A percentile compares a stretch with the other conserved stretches of the same genome.
phyloP scores from a whole-genome alignment of 2,329 filamentous ascomycete genomes.

The Coleophoma cylindrospora region DNA sequence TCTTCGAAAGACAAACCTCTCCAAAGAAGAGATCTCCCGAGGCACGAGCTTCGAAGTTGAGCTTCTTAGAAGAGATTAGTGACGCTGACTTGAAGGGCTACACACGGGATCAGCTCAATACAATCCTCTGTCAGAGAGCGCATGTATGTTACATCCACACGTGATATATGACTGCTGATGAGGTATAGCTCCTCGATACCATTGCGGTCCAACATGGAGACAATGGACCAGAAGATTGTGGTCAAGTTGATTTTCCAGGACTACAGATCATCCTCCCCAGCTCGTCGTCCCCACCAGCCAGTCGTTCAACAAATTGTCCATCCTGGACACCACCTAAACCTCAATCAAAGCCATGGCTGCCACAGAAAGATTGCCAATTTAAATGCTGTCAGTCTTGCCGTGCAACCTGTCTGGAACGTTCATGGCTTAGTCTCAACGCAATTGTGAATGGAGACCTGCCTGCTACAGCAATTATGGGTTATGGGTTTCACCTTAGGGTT shows the following conservation, averaged over 20 bases:
- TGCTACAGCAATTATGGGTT: slow-evolving; percentile 44
- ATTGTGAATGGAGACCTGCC: slow-evolving; percentile 44
- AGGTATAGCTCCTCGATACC: too few relatives aligned
- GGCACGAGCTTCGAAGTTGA: slow-evolving; percentile 13
- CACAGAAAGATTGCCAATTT: slow-evolving; percentile 40
- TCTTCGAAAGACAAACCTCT: slow-evolving; percentile 11
- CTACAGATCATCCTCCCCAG: neutral
- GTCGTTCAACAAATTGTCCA: neutral
- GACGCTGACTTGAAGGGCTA: slow-evolving; percentile 39
- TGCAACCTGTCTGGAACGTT: slow-evolving; percentile 34
- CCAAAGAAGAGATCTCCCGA: slow-evolving; percentile 16
- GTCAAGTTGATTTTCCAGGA: neutral
- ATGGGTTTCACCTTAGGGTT: slow-evolving; percentile 41
- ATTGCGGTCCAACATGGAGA: too few relatives aligned
- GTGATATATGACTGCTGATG: neutral
- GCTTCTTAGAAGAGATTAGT: slow-evolving; percentile 33
- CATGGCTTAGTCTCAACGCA: slow-evolving; percentile 44
- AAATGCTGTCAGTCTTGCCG: slow-evolving; percentile 47
- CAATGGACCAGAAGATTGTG: too few relatives aligned
- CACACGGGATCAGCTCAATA: slow-evolving; percentile 39
- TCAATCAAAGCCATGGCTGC: slow-evolving; percentile 30
- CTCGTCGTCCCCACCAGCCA: neutral
- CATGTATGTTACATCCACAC: slow-evolving; percentile 31
- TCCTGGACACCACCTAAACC: neutral
- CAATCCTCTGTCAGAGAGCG: slow-evolving; percentile 44